Base-by-base conservation (phyloP, 2,329 filamentous ascomycete species). In the Byssothecium circinans region DNA sequence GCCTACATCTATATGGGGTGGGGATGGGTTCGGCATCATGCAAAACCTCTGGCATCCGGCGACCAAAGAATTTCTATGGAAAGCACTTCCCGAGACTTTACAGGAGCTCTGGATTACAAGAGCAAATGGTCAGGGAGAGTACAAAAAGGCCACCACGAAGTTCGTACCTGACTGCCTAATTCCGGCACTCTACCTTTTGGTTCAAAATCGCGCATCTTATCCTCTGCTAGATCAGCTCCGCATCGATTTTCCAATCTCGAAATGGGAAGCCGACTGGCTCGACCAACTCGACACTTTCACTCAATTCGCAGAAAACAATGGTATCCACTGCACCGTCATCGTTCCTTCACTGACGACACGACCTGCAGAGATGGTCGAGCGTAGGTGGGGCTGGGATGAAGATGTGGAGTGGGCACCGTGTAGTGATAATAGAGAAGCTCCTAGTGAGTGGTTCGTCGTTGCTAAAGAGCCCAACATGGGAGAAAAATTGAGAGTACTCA, bases 101-200 rank as follows among this genome's bases (percentile, higher is more conserved):
- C 37, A 49, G 22, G 30, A 52, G 11, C 49, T 49, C 19, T 52
- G 49, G 45, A 43, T 52, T 17, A 25, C 32, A 25, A 25, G 41
- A 17, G 36, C 45, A 20, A 15, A 35, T 25, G 5, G 23, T 25
- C 23, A 5, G 10, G 23, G 5, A 10, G 23, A 25, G 10, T 12
- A 12, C 17, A 18, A 4, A 37, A 10, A 35, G 5, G 18, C 18
- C 3, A 12, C 4, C 35, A 22, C 18, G 3, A 18, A 19, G 4
- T 37, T 20, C 18, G 22, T 37, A 5, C 12, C 35, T 18, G 18
- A 18, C 17, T 14, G 18, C 12, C 6, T 37, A 7, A 17, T 37
- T 5, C 35, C 35, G 4, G 35, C 35, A 3, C 35, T 37, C 2
- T 22, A 17, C 18, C 19, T 22, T 18, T 2, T 37, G 11, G 18